Base-by-base conservation (phyloP, 371 early-diverging fungal genomes). In the Saksenaea oblongispora region DNA sequence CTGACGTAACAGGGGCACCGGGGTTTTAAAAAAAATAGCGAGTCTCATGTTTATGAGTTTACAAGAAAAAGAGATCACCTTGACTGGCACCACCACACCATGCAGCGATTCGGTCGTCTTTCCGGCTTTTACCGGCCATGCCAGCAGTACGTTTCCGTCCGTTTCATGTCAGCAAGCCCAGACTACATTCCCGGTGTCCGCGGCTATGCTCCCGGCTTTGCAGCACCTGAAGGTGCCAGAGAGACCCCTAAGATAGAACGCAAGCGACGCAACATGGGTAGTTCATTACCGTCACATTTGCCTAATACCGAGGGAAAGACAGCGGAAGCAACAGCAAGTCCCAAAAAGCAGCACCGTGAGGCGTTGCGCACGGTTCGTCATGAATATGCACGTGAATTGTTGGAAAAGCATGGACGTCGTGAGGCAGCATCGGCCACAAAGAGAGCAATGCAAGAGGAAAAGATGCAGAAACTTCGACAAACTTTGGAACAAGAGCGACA, bases 371-470 rank as follows among this genome's bases (percentile, higher is more conserved):
- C 53, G 9, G 61, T 61, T 41, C 82, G 82, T 47, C 72, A 71
- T 57, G 56, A 65, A 14, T 79, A 82, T 65, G 79, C 79, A 35
- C 74, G 70, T 28, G 82, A 82, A 62, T 61, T 82, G 18, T 69
- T 82, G 62, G 64, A 71, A 24, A 71, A 70, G 53, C 70, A 82
- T 34, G 76, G 73, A 10, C 62, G 70, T 61, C 72, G 68, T 55
- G 63, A 75, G 34, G 59, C 70, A 4, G 63, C 56, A 3, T 66
- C 70, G 22, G 71, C 69, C n/a, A 69, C 72, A 8, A 75, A 74
- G 44, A 56, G 59, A 36, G 67, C 62, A 47, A 44, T 22, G 44
- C 58, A 67, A 31, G 67, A 67, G 35, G 35, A 42, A 18, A 64
- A 44, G 11, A 56, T 62, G 34, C 58, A 67, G 42, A 34, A 58